Base-by-base conservation (phyloP, 257 asterid species). In the Verbena officinalis region DNA sequence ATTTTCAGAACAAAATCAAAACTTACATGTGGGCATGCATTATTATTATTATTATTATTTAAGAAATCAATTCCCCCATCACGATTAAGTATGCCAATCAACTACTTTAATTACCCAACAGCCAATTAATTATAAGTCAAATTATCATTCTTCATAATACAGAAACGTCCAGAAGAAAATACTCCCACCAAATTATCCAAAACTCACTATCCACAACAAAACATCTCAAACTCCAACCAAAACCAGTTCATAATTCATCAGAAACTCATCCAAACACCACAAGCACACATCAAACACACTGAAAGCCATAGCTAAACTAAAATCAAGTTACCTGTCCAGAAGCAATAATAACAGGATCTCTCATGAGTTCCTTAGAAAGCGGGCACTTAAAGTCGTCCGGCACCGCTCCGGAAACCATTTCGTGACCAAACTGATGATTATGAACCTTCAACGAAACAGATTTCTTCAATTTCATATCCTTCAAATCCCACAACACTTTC, bases 381-480 rank as follows among this genome's bases (percentile, higher is more conserved):
- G 96, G 96, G 72, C 98, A 91, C 51, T 71, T 80, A 45, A 89
- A 91, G 67, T 77, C 87, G 72, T 84, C 89, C 15, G 98, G 96
- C 45, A 79, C 88, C 19, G 70, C 40, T 20, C 45, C 77, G 19
- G 67, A 27, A 22, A 24, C 52, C 55, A 22, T 9, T 15, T 51
- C 61, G 4, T 39, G 40, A 16, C 60, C 68, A 39, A 20, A 42
- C 13, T 27, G 16, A 39, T 55, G 61, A 59, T 58, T 1, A 11
- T 4, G 40, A 9, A 66, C 17, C 38, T 68, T 61, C 64, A 73
- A 31, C 15, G 80, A 65, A 5, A 55, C 62, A 5, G 73, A 75
- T 30, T 69, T 77, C 63, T 78, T 74, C 36, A 82, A 20, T 57
- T 76, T 86, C 66, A 84, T 69, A 4, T 82, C 91, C 80, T 70